Evolutionary conservation across 176 grass and related monocot species (phyloP).

Genomic region (Poa pratensis): DNA sequence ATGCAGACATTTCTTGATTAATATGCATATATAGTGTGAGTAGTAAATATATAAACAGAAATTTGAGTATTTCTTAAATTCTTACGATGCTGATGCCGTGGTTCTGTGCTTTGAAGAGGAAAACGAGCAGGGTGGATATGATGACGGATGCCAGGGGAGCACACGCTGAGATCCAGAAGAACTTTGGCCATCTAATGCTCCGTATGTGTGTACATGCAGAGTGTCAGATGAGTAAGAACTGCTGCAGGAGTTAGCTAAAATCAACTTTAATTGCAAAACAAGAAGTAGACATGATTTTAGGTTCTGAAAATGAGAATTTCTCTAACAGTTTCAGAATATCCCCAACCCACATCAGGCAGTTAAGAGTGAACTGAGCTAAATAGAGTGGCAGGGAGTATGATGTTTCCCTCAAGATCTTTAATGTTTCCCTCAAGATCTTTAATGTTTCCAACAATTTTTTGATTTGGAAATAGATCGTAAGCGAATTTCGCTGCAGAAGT

Average conservation of each 20-base stretch:
- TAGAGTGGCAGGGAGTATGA: too few species aligned
- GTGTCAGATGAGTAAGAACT: neutral
- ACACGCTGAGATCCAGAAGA: conserved; percentile 90
- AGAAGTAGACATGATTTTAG: neutral
- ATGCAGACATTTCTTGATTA: neutral
- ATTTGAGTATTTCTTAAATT: neutral
- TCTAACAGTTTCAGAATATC: neutral
- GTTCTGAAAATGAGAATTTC: neutral
- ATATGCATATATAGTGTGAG: neutral
- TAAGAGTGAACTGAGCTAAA: too few species aligned
- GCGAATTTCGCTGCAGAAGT: neutral
- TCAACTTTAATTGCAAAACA: neutral
- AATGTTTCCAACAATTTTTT: neutral
- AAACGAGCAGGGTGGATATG: conserved; percentile 84
- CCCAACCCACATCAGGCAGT: neutral
- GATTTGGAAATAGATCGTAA: neutral
- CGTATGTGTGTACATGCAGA: conserved; percentile 14
- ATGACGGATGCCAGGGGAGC: conserved; percentile 81
- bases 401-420: too few species aligned
- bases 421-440: too few species aligned
- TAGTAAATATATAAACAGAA: neutral
- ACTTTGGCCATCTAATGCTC: conserved; percentile 77
- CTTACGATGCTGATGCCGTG: conserved; percentile 91
- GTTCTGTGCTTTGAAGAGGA: conserved; percentile 83
- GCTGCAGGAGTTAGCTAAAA: neutral